Evolutionary conservation across 192 early-diverging fungal species (phyloP).

Genomic region (Coemansia sp.): DNA sequence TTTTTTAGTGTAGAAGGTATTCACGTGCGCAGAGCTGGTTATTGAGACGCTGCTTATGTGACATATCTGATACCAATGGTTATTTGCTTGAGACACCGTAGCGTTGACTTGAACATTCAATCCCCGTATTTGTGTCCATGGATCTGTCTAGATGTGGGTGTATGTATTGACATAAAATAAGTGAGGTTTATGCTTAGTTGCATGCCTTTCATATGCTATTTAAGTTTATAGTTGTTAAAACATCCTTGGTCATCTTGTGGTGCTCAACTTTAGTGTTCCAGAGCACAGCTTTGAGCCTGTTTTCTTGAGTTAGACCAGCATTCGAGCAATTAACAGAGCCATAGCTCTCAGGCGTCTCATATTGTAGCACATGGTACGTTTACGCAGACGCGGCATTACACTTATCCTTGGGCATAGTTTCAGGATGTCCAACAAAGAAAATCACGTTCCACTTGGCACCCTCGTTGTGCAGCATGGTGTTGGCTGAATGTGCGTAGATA

Average conservation of each 20-base stretch:
- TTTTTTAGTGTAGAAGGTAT: too few relatives aligned
- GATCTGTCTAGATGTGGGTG: too few relatives aligned
- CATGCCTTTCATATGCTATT: not conserved
- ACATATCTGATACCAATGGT: too few relatives aligned
- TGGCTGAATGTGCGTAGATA: slow-evolving; percentile 78
- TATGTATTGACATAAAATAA: too few relatives aligned
- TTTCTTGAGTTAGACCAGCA: slow-evolving; percentile 66
- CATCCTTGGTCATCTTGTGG: slow-evolving; percentile 55
- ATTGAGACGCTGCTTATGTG: too few relatives aligned
- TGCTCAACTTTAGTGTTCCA: slow-evolving; percentile 70
- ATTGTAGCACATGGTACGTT: slow-evolving; percentile 67
- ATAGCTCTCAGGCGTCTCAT: slow-evolving; percentile 68
- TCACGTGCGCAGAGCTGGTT: too few relatives aligned
- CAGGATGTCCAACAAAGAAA: slow-evolving; percentile 68
- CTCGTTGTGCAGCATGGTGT: slow-evolving; percentile 78
- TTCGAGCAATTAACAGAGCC: slow-evolving; percentile 70
- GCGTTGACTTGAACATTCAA: too few relatives aligned
- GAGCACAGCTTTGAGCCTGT: slow-evolving; percentile 68
- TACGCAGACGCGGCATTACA: slow-evolving; percentile 11
- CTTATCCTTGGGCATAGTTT: slow-evolving; percentile 59
- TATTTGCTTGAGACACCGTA: too few relatives aligned
- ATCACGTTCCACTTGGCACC: slow-evolving; percentile 83
- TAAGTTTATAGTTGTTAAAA: too few relatives aligned
- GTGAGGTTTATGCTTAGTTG: too few relatives aligned
- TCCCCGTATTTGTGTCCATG: too few relatives aligned